Conservation (phyloP, 371 early-diverging fungal genomes). For the Cokeromyces recurvatus region DNA sequence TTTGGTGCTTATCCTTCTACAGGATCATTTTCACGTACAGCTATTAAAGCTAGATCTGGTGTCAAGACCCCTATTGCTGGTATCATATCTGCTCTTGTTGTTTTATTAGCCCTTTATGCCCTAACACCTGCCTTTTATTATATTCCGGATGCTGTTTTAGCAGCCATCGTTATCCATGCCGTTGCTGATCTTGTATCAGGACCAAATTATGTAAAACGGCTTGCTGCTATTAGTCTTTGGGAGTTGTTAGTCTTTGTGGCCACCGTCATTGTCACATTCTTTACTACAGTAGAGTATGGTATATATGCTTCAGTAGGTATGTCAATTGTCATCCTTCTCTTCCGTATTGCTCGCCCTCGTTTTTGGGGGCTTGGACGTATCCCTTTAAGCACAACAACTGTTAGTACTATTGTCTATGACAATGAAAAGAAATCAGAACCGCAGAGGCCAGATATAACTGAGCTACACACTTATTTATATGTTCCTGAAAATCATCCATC, state of each 20-base stretch:
- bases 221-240: conserved; percentile 47
- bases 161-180: conserved; percentile 77
- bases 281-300: conserved; percentile 67
- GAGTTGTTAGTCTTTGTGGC: conserved; percentile 46
- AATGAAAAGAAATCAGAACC: conserved; percentile 3
- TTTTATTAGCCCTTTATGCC: conserved; percentile 74
- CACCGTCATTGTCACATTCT: conserved; percentile 61
- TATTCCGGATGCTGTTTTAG: conserved; percentile 73
- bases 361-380: conserved; percentile 43
- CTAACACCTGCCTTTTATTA: conserved; percentile 81
- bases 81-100: conserved; percentile 68
- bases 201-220: conserved; percentile 26
- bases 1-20: conserved; percentile 62
- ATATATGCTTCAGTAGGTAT: conserved; percentile 64
- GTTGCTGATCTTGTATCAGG: conserved; percentile 56
- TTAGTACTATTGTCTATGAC: neutral
- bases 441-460: neutral
- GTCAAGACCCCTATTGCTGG: conserved; percentile 82
- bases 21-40: conserved; percentile 51
- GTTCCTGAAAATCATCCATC: conserved; percentile 38
- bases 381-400: conserved; percentile 12
- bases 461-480: conserved; percentile 31
- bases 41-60: conserved; percentile 76
- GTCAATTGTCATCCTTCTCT: conserved; percentile 58
- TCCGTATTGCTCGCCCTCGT: conserved; percentile 69